These are phyloP conservation scores for Turnera subulata DNA, from an alignment of 345 rosid genomes.

Conservation along the genomic window DNA sequence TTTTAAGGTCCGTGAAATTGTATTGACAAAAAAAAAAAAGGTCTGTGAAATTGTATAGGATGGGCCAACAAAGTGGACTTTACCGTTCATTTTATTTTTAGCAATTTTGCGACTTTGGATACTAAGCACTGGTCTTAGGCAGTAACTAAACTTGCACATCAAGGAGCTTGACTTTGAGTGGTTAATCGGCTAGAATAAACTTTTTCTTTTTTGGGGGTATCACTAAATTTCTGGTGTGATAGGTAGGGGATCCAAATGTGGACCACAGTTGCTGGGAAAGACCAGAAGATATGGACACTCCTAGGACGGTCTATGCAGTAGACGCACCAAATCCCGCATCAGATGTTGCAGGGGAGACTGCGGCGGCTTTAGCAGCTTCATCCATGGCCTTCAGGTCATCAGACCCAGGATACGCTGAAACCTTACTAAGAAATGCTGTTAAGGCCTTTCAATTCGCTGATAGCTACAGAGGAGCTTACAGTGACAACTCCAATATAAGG, in stretches of 20 bases:
- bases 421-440: constrained; percentile 55
- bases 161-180: constrained; percentile 2
- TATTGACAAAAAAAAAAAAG: no score
- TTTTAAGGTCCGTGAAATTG: not conserved
- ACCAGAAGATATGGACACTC: constrained; percentile 96
- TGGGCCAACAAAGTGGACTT: no score
- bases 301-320: constrained; percentile 67
- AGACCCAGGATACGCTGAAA: constrained; percentile 75
- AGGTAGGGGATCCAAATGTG: constrained; percentile 87
- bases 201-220: no score
- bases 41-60: no score
- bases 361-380: constrained; percentile 83
- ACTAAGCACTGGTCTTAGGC: no score
- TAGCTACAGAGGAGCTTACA: constrained; percentile 81
- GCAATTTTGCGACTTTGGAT: no score
- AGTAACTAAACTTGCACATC: no score
- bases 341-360: constrained; percentile 85
- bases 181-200: not conserved
- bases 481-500: constrained; percentile 64
- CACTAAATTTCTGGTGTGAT: no score
- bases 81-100: no score
- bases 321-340: constrained; percentile 88
- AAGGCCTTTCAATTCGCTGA: constrained; percentile 68
- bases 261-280: constrained; percentile 98
- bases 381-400: constrained; percentile 79